These are phyloP conservation scores for Phytophthora fragariae DNA, from an alignment of 352 stramenopile species.

Conservation along the genomic window DNA sequence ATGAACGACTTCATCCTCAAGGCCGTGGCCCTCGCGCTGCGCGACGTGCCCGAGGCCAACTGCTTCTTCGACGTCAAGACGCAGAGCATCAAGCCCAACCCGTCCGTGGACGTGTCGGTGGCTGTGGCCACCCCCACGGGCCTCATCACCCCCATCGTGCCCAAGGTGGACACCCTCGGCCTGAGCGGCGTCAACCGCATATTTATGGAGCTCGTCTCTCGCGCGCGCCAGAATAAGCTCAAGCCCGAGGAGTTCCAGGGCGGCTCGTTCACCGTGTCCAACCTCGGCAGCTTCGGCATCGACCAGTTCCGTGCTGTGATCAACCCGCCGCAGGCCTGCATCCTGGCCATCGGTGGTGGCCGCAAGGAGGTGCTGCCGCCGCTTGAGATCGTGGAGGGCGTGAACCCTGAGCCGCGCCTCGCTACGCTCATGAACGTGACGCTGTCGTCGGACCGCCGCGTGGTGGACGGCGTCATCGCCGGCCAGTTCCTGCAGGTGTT, in stretches of 20 bases:
- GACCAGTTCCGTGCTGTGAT: conserved; percentile 98
- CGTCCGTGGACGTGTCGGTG: conserved; percentile 97
- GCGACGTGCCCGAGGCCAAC: conserved; percentile 96
- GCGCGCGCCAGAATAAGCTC: conserved; percentile 96
- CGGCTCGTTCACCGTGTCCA: conserved; percentile 99
- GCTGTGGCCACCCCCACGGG: conserved; percentile 97
- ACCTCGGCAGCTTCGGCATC: conserved; percentile 99
- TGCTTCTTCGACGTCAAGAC: conserved; percentile 76
- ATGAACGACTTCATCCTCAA: conserved; percentile 99
- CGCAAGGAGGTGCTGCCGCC: conserved; percentile 86
- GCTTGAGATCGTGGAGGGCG: conserved; percentile 45
- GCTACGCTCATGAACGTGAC: conserved; percentile 96
- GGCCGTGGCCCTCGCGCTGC: conserved; percentile 95
- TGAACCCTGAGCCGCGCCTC: conserved; percentile 87
- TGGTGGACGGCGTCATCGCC: conserved; percentile 97
- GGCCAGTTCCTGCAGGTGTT: conserved; percentile 97
- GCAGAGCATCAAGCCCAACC: conserved; percentile 82
- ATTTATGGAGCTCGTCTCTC: conserved; percentile 97
- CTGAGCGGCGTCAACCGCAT: conserved; percentile 95
- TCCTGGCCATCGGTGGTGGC: conserved; percentile 97
- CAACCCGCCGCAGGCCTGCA: conserved; percentile 98
- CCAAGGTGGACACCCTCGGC: conserved; percentile 93
- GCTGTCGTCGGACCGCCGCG: conserved; percentile 96
- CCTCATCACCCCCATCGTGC: conserved; percentile 99
- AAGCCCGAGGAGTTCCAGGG: conserved; percentile 99